A percentile compares a stretch with the other conserved stretches of the same genome.
These are phyloP conservation scores for Linaria vulgaris DNA, from an alignment of 257 asterid genomes.

Conservation along the genomic window DNA sequence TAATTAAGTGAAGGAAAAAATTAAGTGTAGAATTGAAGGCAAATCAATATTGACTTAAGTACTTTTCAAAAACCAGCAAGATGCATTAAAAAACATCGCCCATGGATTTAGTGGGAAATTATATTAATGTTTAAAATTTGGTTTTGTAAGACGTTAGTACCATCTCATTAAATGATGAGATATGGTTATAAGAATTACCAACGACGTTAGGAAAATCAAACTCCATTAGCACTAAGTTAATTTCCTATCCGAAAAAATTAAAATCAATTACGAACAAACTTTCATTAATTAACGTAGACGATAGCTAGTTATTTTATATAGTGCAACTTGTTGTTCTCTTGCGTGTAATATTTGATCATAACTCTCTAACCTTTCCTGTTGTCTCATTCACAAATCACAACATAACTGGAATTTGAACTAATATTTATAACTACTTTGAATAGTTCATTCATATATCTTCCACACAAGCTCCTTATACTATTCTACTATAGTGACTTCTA, in stretches of 20 bases:
- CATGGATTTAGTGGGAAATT: too few species aligned
- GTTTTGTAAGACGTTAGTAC: background rate
- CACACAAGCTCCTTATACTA: background rate
- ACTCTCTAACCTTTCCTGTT: background rate
- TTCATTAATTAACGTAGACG: too few species aligned
- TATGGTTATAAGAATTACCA: background rate
- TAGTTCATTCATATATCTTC: conserved; percentile 2
- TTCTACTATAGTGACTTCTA: background rate
- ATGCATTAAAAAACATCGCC: too few species aligned
- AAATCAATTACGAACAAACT: background rate
- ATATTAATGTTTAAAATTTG: background rate
- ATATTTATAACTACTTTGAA: background rate
- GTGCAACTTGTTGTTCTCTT: conserved; percentile 23
- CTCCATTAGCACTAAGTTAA: background rate
- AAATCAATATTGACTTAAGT: too few species aligned
- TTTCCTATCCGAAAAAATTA: background rate
- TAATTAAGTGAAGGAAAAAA: too few species aligned
- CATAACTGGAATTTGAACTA: background rate
- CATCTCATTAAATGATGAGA: background rate
- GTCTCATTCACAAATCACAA: background rate
- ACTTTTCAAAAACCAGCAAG: too few species aligned
- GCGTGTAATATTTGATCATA: too few species aligned
- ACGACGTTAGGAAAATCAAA: background rate
- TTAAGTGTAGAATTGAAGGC: too few species aligned
- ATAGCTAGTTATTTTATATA: too few species aligned